These are phyloP conservation scores for Mortierella sp. DNA, from an alignment of 371 early-diverging fungal species.

Conservation along the genomic window DNA sequence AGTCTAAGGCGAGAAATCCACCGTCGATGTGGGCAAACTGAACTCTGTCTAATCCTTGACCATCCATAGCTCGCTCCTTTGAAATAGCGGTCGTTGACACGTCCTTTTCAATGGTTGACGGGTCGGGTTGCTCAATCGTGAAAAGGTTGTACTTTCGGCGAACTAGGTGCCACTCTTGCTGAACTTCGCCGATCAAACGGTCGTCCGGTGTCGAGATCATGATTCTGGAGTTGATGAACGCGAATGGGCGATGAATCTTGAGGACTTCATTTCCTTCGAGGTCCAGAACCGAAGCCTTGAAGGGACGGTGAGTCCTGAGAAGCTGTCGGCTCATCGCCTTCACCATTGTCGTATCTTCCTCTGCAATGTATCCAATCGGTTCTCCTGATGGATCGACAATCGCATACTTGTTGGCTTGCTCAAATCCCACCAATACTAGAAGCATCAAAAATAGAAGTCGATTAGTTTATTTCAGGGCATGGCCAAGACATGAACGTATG, in stretches of 20 bases:
- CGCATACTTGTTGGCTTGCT: slow-evolving; percentile 92
- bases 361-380: slow-evolving; percentile 85
- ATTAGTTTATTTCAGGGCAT: not conserved
- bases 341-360: slow-evolving; percentile 74
- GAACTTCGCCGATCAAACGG: slow-evolving; percentile 87
- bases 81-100: slow-evolving; percentile 28
- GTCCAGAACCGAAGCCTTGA: slow-evolving; percentile 85
- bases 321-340: slow-evolving; percentile 81
- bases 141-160: slow-evolving; percentile 89
- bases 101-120: slow-evolving; percentile 9
- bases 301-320: slow-evolving; percentile 81
- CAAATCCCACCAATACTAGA: slow-evolving; percentile 71
- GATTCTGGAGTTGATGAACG: slow-evolving; percentile 85
- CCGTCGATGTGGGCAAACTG: slow-evolving; percentile 90
- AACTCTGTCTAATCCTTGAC: slow-evolving; percentile 36
- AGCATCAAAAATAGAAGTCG: not conserved
- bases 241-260: slow-evolving; percentile 83
- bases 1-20: slow-evolving; percentile 86
- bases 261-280: slow-evolving; percentile 77
- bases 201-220: slow-evolving; percentile 73
- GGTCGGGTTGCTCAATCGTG: slow-evolving; percentile 59
- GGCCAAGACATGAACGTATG: too few relatives aligned
- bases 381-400: slow-evolving; percentile 82
- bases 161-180: slow-evolving; percentile 91
- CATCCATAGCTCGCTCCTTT: slow-evolving; percentile 20